Evolutionary conservation across 1,139 yeast species (phyloP), one percentile per base, ranked within the genome.

Genomic region (Suhomyces kunorum): DNA sequence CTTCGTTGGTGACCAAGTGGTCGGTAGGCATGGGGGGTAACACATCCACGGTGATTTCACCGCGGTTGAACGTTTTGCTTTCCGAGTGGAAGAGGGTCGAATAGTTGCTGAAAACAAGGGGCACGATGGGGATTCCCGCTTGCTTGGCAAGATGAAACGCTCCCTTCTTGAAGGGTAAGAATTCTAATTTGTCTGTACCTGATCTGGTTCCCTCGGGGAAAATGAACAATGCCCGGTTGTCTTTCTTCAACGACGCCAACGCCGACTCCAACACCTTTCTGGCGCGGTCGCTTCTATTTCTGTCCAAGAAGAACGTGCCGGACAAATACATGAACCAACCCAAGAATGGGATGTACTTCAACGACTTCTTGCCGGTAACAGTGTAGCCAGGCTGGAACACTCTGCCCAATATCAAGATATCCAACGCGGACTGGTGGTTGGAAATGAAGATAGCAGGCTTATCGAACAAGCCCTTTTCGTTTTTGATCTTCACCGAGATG

Each of bases 161-260:
- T 36, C 99, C 99, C 60, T 94, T 94, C 63, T 92, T 92, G 65
- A 92, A 87, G 1, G 96, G 95, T 40, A 87, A 71, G 61, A 94
- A 66, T 8, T 75, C 81, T 38, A 95, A 83, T 32, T 72, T 72
- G 18, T 77, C 68, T 12, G 84, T 64, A 47, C 82, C 86, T 0
- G 97, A 87, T 61, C 99, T 79, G 1, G 98, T 94, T 17, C 99
- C 99, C 63, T 90, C 96, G 13, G 97, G 96, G 72, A 87, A 90
- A 66, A 90, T 78, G 71, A 83, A 90, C 28, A 90, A 73, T 9
- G 85, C 87, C 56, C 92, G 72, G 53, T 81, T 79, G 34, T 80
- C 68, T 9, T 61, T 55, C 58, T 80, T 81, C 61, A 92, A 72
- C 19, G 71, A 69, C 12, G 63, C 61, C 42, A 88, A 75, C 3